Evolutionary conservation across 306 rosid species (phyloP).

Genomic region (Medicago truncatula): DNA sequence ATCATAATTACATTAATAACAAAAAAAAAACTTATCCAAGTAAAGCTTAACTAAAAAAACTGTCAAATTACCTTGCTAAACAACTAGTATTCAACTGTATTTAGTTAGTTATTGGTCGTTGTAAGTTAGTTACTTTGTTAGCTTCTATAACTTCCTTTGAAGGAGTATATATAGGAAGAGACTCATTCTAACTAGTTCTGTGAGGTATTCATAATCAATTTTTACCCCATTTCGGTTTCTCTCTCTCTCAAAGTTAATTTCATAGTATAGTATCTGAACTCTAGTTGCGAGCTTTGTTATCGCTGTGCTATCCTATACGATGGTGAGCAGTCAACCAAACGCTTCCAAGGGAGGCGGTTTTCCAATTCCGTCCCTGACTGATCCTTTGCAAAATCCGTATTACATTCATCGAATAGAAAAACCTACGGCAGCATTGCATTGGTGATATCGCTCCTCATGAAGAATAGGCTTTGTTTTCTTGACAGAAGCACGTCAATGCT

Average conservation of each 20-base stretch:
- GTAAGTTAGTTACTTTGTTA: neutral
- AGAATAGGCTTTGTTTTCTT: neutral
- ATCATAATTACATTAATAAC: neutral
- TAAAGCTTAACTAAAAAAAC: neutral
- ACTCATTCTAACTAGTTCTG: neutral
- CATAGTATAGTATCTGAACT: neutral
- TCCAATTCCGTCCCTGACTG: neutral
- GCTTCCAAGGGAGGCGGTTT: neutral
- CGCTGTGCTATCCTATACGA: neutral
- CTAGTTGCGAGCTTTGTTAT: neutral
- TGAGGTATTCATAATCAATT: neutral
- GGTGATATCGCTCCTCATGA: neutral
- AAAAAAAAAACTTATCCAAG: conserved; percentile 1
- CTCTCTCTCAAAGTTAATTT: neutral
- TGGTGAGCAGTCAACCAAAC: neutral
- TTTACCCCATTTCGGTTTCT: too few species aligned
- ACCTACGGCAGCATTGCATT: neutral
- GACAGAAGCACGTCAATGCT: neutral
- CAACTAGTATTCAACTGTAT: too few species aligned
- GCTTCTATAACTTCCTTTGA: too few species aligned
- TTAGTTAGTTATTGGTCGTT: neutral
- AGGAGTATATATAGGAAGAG: neutral
- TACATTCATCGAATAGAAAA: neutral
- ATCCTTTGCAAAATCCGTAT: neutral
- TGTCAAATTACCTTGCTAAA: too few species aligned